Base-by-base conservation (phyloP, 805 yeast species). In the Metschnikowia santaceciliae region DNA sequence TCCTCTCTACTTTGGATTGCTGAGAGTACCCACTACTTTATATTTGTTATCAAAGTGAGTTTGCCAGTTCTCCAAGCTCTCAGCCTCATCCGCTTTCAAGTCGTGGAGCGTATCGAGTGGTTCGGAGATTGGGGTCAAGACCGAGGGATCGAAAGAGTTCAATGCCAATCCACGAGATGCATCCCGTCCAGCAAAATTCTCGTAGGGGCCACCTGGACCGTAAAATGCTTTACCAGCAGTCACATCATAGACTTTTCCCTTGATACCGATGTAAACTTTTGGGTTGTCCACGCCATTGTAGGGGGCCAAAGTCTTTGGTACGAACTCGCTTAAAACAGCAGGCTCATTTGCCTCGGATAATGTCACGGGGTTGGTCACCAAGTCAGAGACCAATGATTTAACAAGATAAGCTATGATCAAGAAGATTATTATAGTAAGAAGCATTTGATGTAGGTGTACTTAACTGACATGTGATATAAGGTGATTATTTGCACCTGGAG, bases 141-240 rank as follows among this genome's bases (percentile, higher is more conserved):
- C 48, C 74, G 69, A 79, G 20, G 74, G 57, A 46, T 90, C 97
- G 69, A 91, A 92, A 15, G 96, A 87, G 68, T 90, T 91, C 60
- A 80, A 73, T 0, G 97, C 97, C 50, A 92, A 77, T 0, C 97
- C 98, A 57, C 98, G 76, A 0, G 95, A 86, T 3, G 97, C 97
- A 70, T 92, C 98, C 58, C 88, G 86, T 1, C 98, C 98, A 0
- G 97, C 97, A 75, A 92, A 92, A 63, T 88, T 89, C 40, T 88
- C 83, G 69, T 92, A 92, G 0, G 97, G 96, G 0, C 97, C 97
- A 32, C 92, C 88, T 6, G 98, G 98, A 0, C 98, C 98, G 67
- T 92, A 92, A 65, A 92, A 91, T 43, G 80, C 79, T 56, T 91
- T 80, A 0, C 96, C 96, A 10, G 75, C 73, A 4, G 88, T 74